Evolutionary conservation across 441 rosid genomes (phyloP).

Genomic region (Geranium incanum): DNA sequence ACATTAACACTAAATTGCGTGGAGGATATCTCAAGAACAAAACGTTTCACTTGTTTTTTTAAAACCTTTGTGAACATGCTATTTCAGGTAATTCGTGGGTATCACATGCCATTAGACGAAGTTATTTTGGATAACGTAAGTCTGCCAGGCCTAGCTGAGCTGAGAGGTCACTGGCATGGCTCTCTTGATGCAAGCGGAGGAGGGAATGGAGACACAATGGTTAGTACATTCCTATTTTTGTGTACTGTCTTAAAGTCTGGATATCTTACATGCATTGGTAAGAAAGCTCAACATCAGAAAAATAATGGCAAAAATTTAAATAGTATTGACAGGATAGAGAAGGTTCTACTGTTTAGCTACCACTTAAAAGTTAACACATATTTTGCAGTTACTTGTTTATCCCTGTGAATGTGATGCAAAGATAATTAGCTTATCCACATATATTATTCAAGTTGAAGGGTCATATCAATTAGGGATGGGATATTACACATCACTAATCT

Average conservation of each 20-base stretch:
- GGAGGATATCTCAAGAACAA: not conserved
- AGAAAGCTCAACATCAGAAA: not conserved
- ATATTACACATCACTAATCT: too few species aligned
- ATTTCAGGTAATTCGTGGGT: conserved; percentile 64
- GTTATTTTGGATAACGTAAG: conserved; percentile 67
- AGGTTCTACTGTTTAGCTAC: not conserved
- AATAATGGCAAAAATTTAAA: not conserved
- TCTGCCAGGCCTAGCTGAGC: conserved; percentile 95
- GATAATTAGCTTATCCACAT: not conserved
- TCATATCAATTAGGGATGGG: not conserved
- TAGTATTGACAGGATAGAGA: not conserved
- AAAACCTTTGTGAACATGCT: conserved; percentile 16
- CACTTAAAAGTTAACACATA: not conserved
- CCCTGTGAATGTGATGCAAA: not conserved
- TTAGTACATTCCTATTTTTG: conserved; percentile 27
- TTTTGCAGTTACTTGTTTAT: not conserved
- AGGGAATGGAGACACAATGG: conserved; percentile 99
- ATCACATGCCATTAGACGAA: conserved; percentile 60
- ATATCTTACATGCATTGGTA: conserved; percentile 2
- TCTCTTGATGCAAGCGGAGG: conserved; percentile 99
- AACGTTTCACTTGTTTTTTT: conserved; percentile 9
- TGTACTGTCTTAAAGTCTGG: not conserved
- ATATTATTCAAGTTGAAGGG: not conserved
- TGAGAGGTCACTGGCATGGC: conserved; percentile 89
- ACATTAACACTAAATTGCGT: not conserved